Evolutionary conservation across 306 rosid genomes (phyloP).

Genomic region (Lathyrus oleraceus): DNA sequence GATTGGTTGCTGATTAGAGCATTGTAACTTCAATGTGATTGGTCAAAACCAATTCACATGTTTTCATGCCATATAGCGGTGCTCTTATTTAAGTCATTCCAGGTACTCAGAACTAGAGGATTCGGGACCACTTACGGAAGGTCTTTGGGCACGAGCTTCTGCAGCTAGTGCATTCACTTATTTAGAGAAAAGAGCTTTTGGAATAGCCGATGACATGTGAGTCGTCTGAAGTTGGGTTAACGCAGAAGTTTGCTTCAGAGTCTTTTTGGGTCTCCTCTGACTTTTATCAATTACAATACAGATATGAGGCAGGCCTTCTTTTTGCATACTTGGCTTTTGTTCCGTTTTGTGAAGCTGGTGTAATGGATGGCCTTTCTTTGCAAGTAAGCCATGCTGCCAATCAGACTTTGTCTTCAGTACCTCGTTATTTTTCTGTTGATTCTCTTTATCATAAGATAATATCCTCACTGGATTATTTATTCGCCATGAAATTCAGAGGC

Average conservation of each 20-base stretch:
- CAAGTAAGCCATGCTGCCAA: slow-evolving; percentile 58
- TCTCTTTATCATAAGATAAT: slow-evolving; percentile 14
- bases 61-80: background rate
- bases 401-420: slow-evolving; percentile 7
- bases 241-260: slow-evolving; percentile 33
- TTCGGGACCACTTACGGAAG: slow-evolving; percentile 64
- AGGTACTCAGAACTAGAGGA: slow-evolving; percentile 64
- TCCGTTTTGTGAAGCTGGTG: slow-evolving; percentile 91
- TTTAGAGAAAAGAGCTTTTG: slow-evolving; percentile 88
- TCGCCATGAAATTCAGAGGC: slow-evolving; percentile 64
- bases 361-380: slow-evolving; percentile 82
- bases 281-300: slow-evolving; percentile 40
- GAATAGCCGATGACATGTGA: slow-evolving; percentile 96
- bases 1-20: too few species aligned
- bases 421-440: slow-evolving; percentile 19
- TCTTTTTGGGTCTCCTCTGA: slow-evolving; percentile 21
- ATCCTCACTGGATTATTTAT: slow-evolving; percentile 19
- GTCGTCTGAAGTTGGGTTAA: slow-evolving; percentile 33
- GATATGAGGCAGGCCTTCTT: slow-evolving; percentile 96
- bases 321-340: slow-evolving; percentile 84
- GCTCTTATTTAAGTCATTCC: slow-evolving; percentile 29
- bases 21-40: too few species aligned
- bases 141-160: slow-evolving; percentile 87
- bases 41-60: too few species aligned
- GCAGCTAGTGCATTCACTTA: slow-evolving; percentile 74